Conservation (phyloP, 2,329 filamentous ascomycete species). For the Diaporthe capsici region DNA sequence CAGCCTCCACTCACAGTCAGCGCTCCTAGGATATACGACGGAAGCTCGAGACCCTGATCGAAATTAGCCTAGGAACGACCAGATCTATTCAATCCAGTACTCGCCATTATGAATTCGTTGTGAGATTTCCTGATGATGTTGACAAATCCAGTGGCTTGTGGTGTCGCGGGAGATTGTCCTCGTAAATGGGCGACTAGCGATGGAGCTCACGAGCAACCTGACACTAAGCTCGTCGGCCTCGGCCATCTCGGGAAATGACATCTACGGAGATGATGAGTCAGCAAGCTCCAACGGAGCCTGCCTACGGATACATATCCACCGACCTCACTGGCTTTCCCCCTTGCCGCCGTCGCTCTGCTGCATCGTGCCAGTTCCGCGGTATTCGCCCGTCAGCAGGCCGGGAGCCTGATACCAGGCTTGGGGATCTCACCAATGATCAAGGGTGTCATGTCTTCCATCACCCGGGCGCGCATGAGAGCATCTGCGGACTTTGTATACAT, state of each 20-base stretch:
- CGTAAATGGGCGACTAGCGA: conserved; percentile 3
- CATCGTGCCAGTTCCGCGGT: background rate
- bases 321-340: background rate
- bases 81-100: background rate
- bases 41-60: conserved; percentile 35
- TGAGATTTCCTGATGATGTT: background rate
- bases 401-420: conserved; percentile 5
- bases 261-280: conserved; percentile 22
- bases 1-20: conserved; percentile 38
- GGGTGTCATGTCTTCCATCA: background rate
- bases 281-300: background rate
- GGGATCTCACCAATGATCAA: conserved; percentile 7
- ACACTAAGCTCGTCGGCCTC: conserved; percentile 9
- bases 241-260: conserved; percentile 22
- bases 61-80: conserved; percentile 23
- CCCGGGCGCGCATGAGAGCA: conserved; percentile 21
- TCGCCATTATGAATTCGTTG: conserved; percentile 37
- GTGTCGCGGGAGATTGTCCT: conserved; percentile 4
- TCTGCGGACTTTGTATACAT: conserved; percentile 33
- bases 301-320: background rate
- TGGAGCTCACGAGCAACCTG: conserved; percentile 16
- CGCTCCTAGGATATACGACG: conserved; percentile 41
- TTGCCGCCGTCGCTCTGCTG: background rate
- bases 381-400: background rate
- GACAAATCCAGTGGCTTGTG: background rate